Evolutionary conservation across 2,329 filamentous ascomycete species (phyloP), one percentile per base, ranked within the genome.

Genomic region (Colletotrichum salicis): DNA sequence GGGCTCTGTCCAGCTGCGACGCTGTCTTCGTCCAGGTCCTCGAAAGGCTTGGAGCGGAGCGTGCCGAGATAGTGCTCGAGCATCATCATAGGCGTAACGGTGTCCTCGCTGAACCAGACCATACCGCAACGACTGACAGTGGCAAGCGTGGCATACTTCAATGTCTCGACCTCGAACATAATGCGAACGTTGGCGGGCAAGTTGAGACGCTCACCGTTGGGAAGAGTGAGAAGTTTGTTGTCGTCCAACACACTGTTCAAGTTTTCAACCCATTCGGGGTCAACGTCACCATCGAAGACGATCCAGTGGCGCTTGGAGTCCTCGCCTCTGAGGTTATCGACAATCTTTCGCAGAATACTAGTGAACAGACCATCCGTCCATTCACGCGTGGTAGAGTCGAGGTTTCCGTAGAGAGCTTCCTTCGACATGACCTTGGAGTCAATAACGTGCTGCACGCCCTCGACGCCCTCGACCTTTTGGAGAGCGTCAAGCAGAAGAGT

Each of bases 351-450:
- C 54, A 99, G 86, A 75, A 98, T 99, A 80, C 96, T 97, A 10
- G 96, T 99, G 81, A 99, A 99, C 12, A 99, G 87, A 82, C 96
- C 96, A 78, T 99, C 97, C 0, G 96, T 99, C 96, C 96, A 99
- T 82, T 99, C 96, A 77, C 96, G 91, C 2, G 96, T 99, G 2
- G 96, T 99, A 70, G 94, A 95, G 81, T 99, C 96, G 60, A 99
- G 88, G 77, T 92, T 98, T 79, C 96, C 96, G 79, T 99, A 99
- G 4, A 99, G 86, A 29, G 94, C 94, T 84, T 99, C 96, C 84
- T 99, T 99, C 64, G 95, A 97, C 96, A 99, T 99, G 82, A 99
- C 97, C 85, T 99, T 99, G 52, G 96, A 97, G 82, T 99, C 96
- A 76, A 99, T 99, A 68, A 99, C 94, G 79, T 99, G 96, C 75